Base-by-base conservation (phyloP, 2,329 filamentous ascomycete genomes). In the Fusarium xylarioides region DNA sequence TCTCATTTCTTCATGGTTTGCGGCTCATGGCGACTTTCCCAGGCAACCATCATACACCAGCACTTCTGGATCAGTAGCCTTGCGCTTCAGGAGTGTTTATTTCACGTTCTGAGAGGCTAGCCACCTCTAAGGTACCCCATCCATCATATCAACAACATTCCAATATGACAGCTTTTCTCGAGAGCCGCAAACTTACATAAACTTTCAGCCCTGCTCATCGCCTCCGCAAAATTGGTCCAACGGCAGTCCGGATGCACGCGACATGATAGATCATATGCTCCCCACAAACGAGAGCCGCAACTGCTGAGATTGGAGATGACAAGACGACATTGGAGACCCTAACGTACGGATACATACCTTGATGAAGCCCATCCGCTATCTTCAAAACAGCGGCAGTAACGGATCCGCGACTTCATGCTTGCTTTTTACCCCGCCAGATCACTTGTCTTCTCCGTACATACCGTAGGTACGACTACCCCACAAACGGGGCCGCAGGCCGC, bases 401-500 rank as follows among this genome's bases (percentile, higher is more conserved):
- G 71, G 71, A 49, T 69, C 71, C 71, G 71, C 71, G 53, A 62
- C 67, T 62, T 54, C 64, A 74, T 72, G 53, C 50, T 63, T 70
- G n/a, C 62, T 43, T 64, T 63, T 63, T 74, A 74, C 71, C 59
- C 71, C 71, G 68, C 71, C 43, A 71, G 57, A 72, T 74, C 58
- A 63, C 57, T 52, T 63, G 14, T 66, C 62, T 62, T 69, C 37
- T 54, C 49, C 54, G 44, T 65, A 62, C 54, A 56, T 52, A 65
- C 53, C 43, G 44, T 63, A 56, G 19, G 54, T 46, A 61, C 56
- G 62, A 49, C 69, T 74, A 74, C 71, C 71, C 71, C 71, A 74
- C 68, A 69, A 66, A 68, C 71, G 71, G 71, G 71, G 47, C 66
- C 71, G 71, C 71, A 74, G 54, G 52, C 62, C 67, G 71, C 71